Evolutionary conservation across 2,329 filamentous ascomycete species (phyloP), one percentile per base, ranked within the genome.

Genomic region (Penicillium sp.): DNA sequence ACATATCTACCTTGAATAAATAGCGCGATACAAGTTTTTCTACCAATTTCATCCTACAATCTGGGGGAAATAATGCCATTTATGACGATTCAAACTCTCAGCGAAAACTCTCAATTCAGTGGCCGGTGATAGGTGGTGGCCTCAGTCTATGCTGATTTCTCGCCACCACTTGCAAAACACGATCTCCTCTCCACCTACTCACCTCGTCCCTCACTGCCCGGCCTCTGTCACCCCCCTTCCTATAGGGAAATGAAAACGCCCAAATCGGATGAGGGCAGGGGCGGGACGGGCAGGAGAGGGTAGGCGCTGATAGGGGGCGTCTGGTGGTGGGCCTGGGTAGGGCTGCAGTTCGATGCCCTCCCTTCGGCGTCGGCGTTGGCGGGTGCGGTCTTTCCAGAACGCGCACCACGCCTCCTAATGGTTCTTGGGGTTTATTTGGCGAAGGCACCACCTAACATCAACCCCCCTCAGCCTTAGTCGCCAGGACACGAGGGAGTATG

Each of bases 301-400:
- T 13, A 44, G 40, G 40, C 40, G 40, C 40, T 44, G 40, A 24
- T 44, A 44, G n/a, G 40, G 40, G n/a, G 40, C 40, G 10, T 19
- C 19, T 44, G 40, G 40, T 44, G 40, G 40, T 44, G 40, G 40
- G 40, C 40, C 40, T 44, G 40, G 19, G 40, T 44, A 44, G n/a
- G 40, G 40, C 40, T 44, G 40, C 40, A 44, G 40, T 44, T 44
- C 40, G 19, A 44, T 22, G 40, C 40, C 40, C 40, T 22, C 40
- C 40, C 40, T 19, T 10, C 9, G 40, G 19, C n/a, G 40, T 22
- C 40, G 40, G 40, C n/a, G 10, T 44, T 44, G 40, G 40, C 19
- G 19, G 40, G 40, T 44, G 40, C 40, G 40, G 40, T 22, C 40
- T 44, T 44, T 44, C 40, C 40, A 44, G 40, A 12, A 44, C 40